Base-by-base conservation (phyloP, 495 filamentous ascomycete genomes). In the Trichoderma gamsii region DNA sequence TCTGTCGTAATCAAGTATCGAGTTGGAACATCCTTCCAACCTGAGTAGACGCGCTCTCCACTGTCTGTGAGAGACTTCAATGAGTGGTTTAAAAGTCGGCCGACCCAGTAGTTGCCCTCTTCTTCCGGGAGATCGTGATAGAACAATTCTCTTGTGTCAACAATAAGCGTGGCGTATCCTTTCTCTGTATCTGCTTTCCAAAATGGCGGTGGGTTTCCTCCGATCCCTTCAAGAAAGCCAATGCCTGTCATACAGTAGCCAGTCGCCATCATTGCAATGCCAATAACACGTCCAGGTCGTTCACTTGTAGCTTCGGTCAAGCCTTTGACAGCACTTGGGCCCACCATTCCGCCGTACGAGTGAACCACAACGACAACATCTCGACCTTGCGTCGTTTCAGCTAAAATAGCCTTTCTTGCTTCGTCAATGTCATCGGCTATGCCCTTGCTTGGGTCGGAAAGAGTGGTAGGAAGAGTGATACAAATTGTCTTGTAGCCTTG, bases 341-440 rank as follows among this genome's bases (percentile, higher is more conserved):
- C 82, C 0, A 84, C 81, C 13, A 82, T 67, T 6, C 84, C 85
- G 38, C 83, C 77, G 76, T 84, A 86, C 46, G 81, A 83, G 70
- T 85, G 83, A 18, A 72, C 76, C 4, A 84, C 71, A 18, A 85
- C 68, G 6, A 86, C 74, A 18, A 86, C 76, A 68, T 85, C 79
- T 63, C 74, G 73, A 6, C 81, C 80, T 0, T 70, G 69, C 13
- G 65, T 76, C 63, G 71, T 78, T 69, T 72, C 76, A 67, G 65
- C 70, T n/a, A 68, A 74, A 66, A 72, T 69, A 61, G 67, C 80
- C 41, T 73, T 68, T 7, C 69, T 72, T 38, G 79, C 73, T 63
- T 76, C 79, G 25, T 73, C 69, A 35, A 73, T 71, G 66, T 80
- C 80, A 35, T 76, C 66, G 32, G 69, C 61, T 70, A 75, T 73